Evolutionary conservation across 768 basidiomycete species (phyloP), one percentile per base, ranked within the genome.

Genomic region (Sarcomyxa edulis): DNA sequence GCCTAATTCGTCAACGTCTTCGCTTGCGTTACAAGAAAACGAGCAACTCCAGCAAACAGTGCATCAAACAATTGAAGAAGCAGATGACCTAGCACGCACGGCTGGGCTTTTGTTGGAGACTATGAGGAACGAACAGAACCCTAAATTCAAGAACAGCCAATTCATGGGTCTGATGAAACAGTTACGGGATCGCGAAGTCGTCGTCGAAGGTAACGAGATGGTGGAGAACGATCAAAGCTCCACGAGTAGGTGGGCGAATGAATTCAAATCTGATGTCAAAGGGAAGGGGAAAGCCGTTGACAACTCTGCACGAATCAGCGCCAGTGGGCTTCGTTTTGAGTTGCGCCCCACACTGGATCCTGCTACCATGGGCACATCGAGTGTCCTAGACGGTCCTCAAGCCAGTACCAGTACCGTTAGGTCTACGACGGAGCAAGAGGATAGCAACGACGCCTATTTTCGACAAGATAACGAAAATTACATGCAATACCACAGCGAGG

Each of bases 161-260:
- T 96, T 96, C 55, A 68, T 96, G 69, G 71, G 72, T 15, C 69
- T 96, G 19, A 95, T 96, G 92, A 76, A 73, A 36, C 80, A 88
- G 56, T 61, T 96, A 39, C 69, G 88, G 26, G 92, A 93, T 58
- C 76, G 81, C 6, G 74, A 84, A 51, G 69, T 90, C 27, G 70
- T 81, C 11, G 81, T 95, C 2, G 79, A 86, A 33, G 87, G 84
- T 14, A 81, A 92, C 51, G 61, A 81, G 36, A 76, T 96, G 59
- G 84, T 94, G 8, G 61, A 73, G 41, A 78, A 65, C 35, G 65
- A 66, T 32, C 10, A 15, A 18, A 9, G 14, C 25, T 7, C 35
- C 7, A 15, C 30, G 23, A 21, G 8, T 16, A 37, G 35, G 15
- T 16, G 24, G 4, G 32, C 25, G 5, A 20, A 27, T 16, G 18